Base-by-base conservation (phyloP, 805 yeast genomes). In the Candida nitratophila region DNA sequence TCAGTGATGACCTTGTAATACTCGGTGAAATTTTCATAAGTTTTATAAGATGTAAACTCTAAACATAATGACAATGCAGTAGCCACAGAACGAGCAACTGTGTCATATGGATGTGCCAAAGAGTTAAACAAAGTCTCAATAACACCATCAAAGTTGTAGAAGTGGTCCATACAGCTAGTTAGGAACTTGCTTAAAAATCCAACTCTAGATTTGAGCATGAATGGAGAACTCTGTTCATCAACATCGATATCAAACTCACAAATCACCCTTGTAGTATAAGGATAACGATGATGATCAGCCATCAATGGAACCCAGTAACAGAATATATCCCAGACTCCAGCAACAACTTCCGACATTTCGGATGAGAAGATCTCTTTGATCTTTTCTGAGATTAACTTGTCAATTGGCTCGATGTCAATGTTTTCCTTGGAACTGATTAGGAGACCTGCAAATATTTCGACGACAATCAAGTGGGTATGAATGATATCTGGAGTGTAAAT, bases 301-400 rank as follows among this genome's bases (percentile, higher is more conserved):
- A 77, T 81, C 0, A 78, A 61, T 0, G 88, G 84, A 1, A 79
- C 55, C 85, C 88, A 83, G 83, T 87, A 82, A 3, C 83, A 69
- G 41, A 86, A 75, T 0, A 87, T 74, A 31, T 71, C 70, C 97
- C 97, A 93, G 35, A 85, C 78, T 17, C 72, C 75, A 33, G 73
- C 63, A 3, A 81, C 83, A 29, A 89, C 93, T 3, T 88, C 95
- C 1, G 86, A 76, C 44, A 91, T 61, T 39, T 82, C 86, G 30
- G 71, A 64, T 7, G 69, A 65, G 30, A 87, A 68, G 4, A 81
- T 71, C 0, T 57, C 50, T 0, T 55, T 52, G 35, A 86, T 58
- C 45, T 76, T 77, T 1, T 47, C 51, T 1, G 69, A 54, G 20
- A 84, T 54, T 42, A 71, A 74, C 0, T 49, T 54, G 50, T 81